Conservation (phyloP, 306 rosid species). For the Benincasa hispida region DNA sequence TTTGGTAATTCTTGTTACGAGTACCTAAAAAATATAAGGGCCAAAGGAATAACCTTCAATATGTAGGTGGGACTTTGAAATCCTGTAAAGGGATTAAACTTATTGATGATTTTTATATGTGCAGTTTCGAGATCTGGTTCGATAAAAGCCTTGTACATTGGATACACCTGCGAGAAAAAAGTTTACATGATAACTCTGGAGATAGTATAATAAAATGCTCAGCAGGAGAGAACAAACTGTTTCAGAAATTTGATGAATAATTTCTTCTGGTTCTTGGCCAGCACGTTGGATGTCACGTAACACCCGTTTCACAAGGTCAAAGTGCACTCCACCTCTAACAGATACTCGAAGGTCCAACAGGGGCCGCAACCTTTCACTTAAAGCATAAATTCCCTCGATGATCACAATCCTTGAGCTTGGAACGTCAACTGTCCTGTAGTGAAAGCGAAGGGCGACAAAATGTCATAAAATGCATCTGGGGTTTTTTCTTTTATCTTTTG, state of each 20-base stretch:
- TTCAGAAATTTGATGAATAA: slow-evolving; percentile 97
- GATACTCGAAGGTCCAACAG: slow-evolving; percentile 89
- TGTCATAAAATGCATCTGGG: background rate
- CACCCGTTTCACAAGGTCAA: slow-evolving; percentile 96
- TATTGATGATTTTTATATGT: slow-evolving; percentile 80
- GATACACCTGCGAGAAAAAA: slow-evolving; percentile 59
- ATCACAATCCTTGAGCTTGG: slow-evolving; percentile 85
- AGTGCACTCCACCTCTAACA: slow-evolving; percentile 98
- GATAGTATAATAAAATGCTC: background rate
- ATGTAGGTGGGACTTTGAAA: slow-evolving; percentile 95
- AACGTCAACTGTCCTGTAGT: slow-evolving; percentile 80
- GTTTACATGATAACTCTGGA: background rate
- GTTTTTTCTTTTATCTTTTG: too few species aligned
- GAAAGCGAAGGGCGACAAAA: background rate
- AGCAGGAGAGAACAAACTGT: slow-evolving; percentile 40
- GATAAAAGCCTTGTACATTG: slow-evolving; percentile 97
- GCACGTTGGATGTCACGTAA: slow-evolving; percentile 96
- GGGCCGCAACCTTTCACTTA: slow-evolving; percentile 85
- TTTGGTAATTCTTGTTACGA: background rate
- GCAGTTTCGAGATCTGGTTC: slow-evolving; percentile 99
- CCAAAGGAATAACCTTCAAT: slow-evolving; percentile 45
- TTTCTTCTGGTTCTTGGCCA: slow-evolving; percentile 98
- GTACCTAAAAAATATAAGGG: slow-evolving; percentile 10
- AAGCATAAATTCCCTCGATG: slow-evolving; percentile 95
- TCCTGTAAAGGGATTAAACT: slow-evolving; percentile 94